Evolutionary conservation across 371 early-diverging fungal genomes (phyloP).

Genomic region (Mortierella sp.): DNA sequence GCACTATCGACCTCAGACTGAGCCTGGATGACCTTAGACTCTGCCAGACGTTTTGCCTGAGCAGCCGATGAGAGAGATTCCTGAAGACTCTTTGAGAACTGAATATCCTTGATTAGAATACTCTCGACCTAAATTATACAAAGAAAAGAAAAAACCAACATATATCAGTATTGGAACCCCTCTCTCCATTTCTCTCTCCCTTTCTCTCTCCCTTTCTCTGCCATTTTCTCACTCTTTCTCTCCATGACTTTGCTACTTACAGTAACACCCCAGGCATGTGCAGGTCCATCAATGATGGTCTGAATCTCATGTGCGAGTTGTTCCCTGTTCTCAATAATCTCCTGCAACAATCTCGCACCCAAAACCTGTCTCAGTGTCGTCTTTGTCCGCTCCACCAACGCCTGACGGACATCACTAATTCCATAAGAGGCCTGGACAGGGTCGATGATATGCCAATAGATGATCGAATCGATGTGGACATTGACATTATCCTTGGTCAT

Average conservation of each 20-base stretch:
- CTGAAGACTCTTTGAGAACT: conserved; percentile 82
- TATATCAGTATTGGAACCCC: no score
- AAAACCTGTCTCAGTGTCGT: conserved; percentile 79
- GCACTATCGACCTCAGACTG: conserved; percentile 93
- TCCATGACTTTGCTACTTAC: conserved; percentile 39
- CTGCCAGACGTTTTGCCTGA: conserved; percentile 88
- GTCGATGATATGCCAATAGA: conserved; percentile 88
- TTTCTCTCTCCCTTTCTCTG: no score
- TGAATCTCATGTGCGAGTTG: conserved; percentile 86
- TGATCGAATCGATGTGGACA: conserved; percentile 84
- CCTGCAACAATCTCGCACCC: conserved; percentile 74
- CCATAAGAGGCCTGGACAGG: conserved; percentile 85
- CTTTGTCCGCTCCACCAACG: conserved; percentile 83
- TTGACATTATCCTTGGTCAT: conserved; percentile 71
- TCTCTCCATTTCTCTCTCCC: no score
- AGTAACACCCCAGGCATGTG: conserved; percentile 82
- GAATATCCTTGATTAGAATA: conserved; percentile 89
- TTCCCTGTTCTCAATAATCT: conserved; percentile 90
- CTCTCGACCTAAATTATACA: conserved; percentile 67
- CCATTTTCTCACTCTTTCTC: no score
- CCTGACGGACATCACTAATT: conserved; percentile 77
- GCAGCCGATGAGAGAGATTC: conserved; percentile 91
- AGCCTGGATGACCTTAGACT: conserved; percentile 91
- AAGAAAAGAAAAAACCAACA: conserved; percentile 3
- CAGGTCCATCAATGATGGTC: conserved; percentile 78